phyloP scores from a whole-genome alignment of 352 stramenopile genomes.

The Plasmopara muralis region DNA sequence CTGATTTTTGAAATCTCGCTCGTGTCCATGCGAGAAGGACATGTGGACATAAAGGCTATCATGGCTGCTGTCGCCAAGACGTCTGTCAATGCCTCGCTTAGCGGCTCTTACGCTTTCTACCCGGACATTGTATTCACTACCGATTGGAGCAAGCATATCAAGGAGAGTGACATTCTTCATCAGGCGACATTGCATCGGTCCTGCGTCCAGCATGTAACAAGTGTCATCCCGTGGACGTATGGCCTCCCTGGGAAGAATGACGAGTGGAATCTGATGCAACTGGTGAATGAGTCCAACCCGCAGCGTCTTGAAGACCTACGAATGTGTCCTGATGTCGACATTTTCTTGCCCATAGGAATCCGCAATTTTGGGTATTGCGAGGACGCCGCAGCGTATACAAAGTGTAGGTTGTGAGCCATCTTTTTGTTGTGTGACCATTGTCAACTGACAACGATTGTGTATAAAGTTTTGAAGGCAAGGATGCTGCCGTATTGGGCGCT shows the following conservation, averaged over 20 bases:
- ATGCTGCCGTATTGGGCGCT: slow-evolving; percentile 25
- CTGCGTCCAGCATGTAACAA: slow-evolving; percentile 31
- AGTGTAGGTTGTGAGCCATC: slow-evolving; percentile 31
- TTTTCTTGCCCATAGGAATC: slow-evolving; percentile 49
- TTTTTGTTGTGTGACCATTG: neutral
- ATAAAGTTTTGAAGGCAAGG: slow-evolving; percentile 31
- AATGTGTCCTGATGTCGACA: slow-evolving; percentile 48
- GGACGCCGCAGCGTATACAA: slow-evolving; percentile 52
- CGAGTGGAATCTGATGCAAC: slow-evolving; percentile 5
- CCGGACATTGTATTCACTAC: slow-evolving; percentile 23
- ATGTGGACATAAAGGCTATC: slow-evolving; percentile 15
- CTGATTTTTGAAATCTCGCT: slow-evolving; percentile 25
- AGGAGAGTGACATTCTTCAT: slow-evolving; percentile 35
- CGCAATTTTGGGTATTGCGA: slow-evolving; percentile 66
- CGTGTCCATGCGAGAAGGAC: slow-evolving; percentile 13
- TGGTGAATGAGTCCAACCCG: slow-evolving; percentile 32
- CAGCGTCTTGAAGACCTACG: slow-evolving; percentile 39
- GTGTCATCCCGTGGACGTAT: slow-evolving; percentile 31
- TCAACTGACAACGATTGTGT: neutral
- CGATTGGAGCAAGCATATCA: slow-evolving; percentile 26
- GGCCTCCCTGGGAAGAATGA: slow-evolving; percentile 8
- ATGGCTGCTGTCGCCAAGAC: slow-evolving; percentile 21
- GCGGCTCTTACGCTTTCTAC: slow-evolving; percentile 19
- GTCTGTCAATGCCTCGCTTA: slow-evolving; percentile 11
- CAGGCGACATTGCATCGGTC: slow-evolving; percentile 31